Percentiles rank a stretch among this genome's conserved stretches.
phyloP scores from a whole-genome alignment of 2,329 filamentous ascomycete genomes.

The Diaporthe velutina region DNA sequence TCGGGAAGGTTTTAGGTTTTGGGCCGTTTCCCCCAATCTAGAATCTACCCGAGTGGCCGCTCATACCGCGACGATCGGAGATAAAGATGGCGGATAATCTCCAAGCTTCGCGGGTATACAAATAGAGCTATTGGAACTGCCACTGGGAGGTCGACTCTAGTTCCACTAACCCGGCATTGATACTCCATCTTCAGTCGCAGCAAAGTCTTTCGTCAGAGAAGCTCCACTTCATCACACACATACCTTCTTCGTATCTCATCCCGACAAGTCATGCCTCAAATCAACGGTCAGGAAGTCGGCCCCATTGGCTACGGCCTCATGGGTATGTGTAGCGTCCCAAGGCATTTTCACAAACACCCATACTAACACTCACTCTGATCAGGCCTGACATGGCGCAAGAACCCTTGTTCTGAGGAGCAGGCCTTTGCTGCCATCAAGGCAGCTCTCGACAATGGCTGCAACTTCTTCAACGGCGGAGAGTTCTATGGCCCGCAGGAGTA shows the following conservation, averaged over 20 bases:
- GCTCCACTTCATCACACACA: background rate
- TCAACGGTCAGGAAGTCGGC: slow-evolving; percentile 47
- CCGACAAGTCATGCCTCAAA: slow-evolving; percentile 44
- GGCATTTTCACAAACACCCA: background rate
- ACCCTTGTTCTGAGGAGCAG: slow-evolving; percentile 58
- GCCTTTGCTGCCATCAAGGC: slow-evolving; percentile 68
- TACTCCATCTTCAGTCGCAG: background rate
- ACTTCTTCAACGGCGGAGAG: slow-evolving; percentile 73
- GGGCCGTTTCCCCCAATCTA: background rate
- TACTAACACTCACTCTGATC: slow-evolving; percentile 2
- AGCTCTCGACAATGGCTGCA: slow-evolving; percentile 59
- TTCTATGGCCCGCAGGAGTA: slow-evolving; percentile 72
- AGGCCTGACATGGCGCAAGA: slow-evolving; percentile 60
- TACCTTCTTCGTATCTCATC: background rate
- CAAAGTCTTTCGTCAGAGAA: background rate
- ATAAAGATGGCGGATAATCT: slow-evolving; percentile 13
- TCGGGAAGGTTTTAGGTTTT: background rate
- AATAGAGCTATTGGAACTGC: background rate
- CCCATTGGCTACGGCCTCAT: slow-evolving; percentile 49
- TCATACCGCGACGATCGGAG: slow-evolving; percentile 6
- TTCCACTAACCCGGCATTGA: background rate
- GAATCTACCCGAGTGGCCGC: background rate
- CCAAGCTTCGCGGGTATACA: slow-evolving; percentile 17
- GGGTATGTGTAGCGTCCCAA: slow-evolving; percentile 42
- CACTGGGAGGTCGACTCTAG: background rate